Evolutionary conservation across 352 stramenopile genomes (phyloP), one percentile per base, ranked within the genome.

Genomic region (Globisporangium barbulae): DNA sequence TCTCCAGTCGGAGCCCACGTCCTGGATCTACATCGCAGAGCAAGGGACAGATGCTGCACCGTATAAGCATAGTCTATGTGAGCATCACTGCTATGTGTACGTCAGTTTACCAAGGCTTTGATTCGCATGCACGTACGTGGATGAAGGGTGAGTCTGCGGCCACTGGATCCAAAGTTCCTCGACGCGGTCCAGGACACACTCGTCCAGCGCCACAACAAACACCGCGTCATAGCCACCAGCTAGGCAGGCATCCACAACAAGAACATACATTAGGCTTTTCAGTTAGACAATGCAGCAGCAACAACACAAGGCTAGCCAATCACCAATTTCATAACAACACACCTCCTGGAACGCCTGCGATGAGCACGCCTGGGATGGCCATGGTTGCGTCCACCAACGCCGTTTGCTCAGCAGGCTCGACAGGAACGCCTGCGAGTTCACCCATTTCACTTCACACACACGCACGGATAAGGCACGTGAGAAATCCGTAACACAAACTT

Each of bases 221-320:
- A 99, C 85, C 1, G 97, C 97, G 72, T 99, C 97, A 64, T 97
- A 98, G 37, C 97, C 97, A 66, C 97, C 97, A 41, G 97, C 97
- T 94, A 42, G 0, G 35, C 4, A 60, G 2, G 56, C 0, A 22
- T 58, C 30, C 13, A 41, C 15, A 28, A 45, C 17, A 50, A 30
- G 15, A 41, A 19, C 13, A 56, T 2, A 3, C 35, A 41, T 41
- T 41, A 17, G 15, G 9, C 12, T 15, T 12, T 39, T 15, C 10
- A 71, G 2, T 52, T 7, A 37, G 15, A 31, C 8, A 33, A 25
- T 2, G 17, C n/a, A 59, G 55, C 28, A 37, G 5, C 35, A 53
- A 8, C 52, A 3, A 22, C 3, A 25, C 35, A 41, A 44, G 3
- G 19, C 22, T 31, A 53, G 15, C 35, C 7, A 17, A 6, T 35